phyloP scores from a whole-genome alignment of 306 rosid species.

The Alnus glutinosa region DNA sequence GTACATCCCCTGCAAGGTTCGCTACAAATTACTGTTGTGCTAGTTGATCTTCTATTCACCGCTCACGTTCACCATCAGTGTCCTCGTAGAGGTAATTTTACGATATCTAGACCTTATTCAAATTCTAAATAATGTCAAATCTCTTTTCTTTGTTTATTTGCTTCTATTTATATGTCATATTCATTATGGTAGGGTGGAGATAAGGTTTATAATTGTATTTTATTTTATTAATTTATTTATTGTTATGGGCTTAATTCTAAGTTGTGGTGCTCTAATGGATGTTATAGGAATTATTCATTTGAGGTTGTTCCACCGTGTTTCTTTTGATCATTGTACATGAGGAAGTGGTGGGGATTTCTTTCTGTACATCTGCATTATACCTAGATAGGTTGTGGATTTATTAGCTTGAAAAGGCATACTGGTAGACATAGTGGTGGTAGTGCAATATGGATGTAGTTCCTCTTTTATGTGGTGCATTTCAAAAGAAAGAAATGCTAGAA shows the following conservation, averaged over 20 bases:
- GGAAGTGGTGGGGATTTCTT: background rate
- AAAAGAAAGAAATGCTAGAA: no score
- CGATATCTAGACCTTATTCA: conserved; percentile 11
- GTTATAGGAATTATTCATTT: conserved; percentile 3
- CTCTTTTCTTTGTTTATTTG: background rate
- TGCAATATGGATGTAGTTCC: background rate
- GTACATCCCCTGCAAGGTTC: conserved; percentile 81
- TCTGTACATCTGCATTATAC: background rate
- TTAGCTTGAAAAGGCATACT: background rate
- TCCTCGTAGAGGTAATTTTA: conserved; percentile 81
- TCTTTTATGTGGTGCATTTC: no score
- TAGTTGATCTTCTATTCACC: conserved; percentile 80
- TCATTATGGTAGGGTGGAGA: conserved; percentile 13
- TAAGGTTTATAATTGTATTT: background rate
- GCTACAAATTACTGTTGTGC: conserved; percentile 10
- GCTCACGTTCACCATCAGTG: conserved; percentile 82
- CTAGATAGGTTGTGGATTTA: background rate
- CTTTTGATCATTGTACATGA: background rate
- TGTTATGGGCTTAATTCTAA: conserved; percentile 3
- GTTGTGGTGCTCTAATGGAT: conserved; percentile 2
- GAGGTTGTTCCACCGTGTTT: background rate
- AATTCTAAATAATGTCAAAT: background rate
- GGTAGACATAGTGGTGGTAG: background rate
- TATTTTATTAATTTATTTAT: no score
- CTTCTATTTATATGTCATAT: background rate